Conservation (phyloP, 1,139 yeast species). For the Candida tetrigidarum region DNA sequence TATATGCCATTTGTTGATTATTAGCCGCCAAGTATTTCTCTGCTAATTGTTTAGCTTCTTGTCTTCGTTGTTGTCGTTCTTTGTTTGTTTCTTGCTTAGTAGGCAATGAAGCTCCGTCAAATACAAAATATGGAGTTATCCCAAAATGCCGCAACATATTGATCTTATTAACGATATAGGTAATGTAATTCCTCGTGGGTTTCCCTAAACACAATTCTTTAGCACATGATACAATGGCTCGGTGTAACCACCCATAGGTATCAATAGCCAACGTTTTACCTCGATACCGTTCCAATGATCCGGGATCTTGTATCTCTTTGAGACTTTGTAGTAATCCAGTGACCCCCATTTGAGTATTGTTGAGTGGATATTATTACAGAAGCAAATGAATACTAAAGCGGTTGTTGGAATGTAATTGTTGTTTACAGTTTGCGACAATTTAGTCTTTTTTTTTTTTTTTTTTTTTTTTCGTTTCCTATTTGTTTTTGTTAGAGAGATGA, state of each 20-base stretch:
- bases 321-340: conserved; percentile 76
- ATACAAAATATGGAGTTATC: conserved; percentile 84
- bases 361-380: not conserved
- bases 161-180: conserved; percentile 63
- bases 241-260: conserved; percentile 96
- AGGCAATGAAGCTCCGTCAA: conserved; percentile 90
- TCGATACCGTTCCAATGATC: conserved; percentile 59
- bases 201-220: conserved; percentile 74
- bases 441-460: not conserved
- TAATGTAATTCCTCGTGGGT: conserved; percentile 70
- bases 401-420: not conserved
- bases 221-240: conserved; percentile 83
- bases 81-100: conserved; percentile 77
- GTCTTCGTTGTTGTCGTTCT: conserved; percentile 61
- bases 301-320: conserved; percentile 69
- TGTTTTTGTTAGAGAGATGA: not conserved
- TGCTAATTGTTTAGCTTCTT: conserved; percentile 62
- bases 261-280: conserved; percentile 90
- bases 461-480: not conserved
- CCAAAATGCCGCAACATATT: conserved; percentile 69
- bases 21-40: conserved; percentile 53
- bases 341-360: conserved; percentile 64
- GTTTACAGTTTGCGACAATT: conserved; percentile 1
- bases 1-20: conserved; percentile 62
- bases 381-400: not conserved